Evolutionary conservation across 345 rosid species (phyloP).

Genomic region (Hibiscus syriacus): DNA sequence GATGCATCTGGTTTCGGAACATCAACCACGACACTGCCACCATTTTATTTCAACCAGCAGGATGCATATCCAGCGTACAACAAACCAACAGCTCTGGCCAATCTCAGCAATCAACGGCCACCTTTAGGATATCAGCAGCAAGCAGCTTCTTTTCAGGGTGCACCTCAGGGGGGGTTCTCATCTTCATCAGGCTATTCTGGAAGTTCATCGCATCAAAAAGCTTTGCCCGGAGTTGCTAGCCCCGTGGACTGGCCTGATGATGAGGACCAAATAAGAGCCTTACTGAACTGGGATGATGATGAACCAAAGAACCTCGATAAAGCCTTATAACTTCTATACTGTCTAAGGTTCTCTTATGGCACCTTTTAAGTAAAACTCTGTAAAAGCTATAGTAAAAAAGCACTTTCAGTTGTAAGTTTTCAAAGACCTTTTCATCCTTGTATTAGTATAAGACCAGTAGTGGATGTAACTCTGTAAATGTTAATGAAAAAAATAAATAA

Average conservation of each 20-base stretch:
- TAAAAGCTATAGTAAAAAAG: background rate
- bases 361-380: background rate
- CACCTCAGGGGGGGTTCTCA: background rate
- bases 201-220: background rate
- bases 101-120: background rate
- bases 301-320: background rate
- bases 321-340: no score
- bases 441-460: no score
- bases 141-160: background rate
- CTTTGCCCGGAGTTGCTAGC: background rate
- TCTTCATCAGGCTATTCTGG: background rate
- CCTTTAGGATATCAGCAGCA: background rate
- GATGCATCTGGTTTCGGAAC: no score
- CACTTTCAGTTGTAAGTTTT: background rate
- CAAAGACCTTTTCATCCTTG: background rate
- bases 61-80: background rate
- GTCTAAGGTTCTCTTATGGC: background rate
- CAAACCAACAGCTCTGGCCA: background rate
- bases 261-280: background rate
- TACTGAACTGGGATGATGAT: constrained; percentile 3
- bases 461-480: background rate
- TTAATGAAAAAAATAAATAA: background rate
- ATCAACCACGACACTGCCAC: no score
- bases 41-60: no score
- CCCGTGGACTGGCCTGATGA: background rate